Evolutionary conservation across 345 rosid genomes (phyloP), one percentile per base, ranked within the genome.

Genomic region (Citrus unshiu): DNA sequence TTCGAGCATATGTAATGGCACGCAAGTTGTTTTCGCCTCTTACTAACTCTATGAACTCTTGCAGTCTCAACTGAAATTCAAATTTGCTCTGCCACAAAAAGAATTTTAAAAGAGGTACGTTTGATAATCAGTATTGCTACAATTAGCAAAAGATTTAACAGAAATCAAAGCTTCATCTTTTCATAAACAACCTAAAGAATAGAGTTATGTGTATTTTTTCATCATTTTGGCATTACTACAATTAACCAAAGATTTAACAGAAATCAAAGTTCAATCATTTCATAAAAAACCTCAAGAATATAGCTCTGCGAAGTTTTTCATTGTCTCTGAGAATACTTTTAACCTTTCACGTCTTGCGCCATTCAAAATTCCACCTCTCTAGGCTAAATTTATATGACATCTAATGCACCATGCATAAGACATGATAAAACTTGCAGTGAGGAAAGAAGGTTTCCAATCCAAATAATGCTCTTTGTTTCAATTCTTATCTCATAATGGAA

Each of bases 61-160:
- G 99, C 84, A 93, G 93, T 86, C 98, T 93, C 87, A 96, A 83
- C 84, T 90, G 97, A 88, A 96, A 94, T 80, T 96, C 99, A 14
- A 94, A 90, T 76, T 88, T 91, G 88, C 99, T 96, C 99, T 96
- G 89, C 64, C 71, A 83, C n/a, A 14, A 78, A 72, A 1, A 72
- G n/a, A 54, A 54, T 4, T 54, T 54, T 4, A 54, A 18, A 18
- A 18, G 7, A 54, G 58, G 22, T 19, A 54, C 18, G 22, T 4
- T 21, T 4, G 22, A 54, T 54, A 18, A 54, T 32, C 43, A 72
- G 22, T 14, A 67, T 9, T 14, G 34, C 29, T 35, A 75, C 2
- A 73, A 19, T 37, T 35, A 35, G 25, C 30, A 14, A 76, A 24
- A 2, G 9, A n/a, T 49, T 16, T n/a, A 51, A 75, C 5, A 62